A percentile compares a stretch with the other conserved stretches of the same genome.
Evolutionary conservation across 2,329 filamentous ascomycete genomes (phyloP).

Genomic region (Trichoderma afroharzianum): DNA sequence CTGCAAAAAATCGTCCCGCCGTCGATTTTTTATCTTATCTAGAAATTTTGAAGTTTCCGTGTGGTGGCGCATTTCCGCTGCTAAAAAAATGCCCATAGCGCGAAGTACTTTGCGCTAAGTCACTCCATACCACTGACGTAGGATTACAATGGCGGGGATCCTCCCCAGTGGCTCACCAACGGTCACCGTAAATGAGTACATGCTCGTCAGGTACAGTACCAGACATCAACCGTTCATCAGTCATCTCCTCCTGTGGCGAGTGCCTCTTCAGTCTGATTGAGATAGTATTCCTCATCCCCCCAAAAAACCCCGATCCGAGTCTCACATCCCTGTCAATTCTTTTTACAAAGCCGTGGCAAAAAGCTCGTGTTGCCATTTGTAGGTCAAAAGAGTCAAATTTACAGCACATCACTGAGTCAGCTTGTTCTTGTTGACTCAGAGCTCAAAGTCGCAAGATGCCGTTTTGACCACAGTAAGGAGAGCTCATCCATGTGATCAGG

Average conservation of each 20-base stretch:
- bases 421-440: not conserved
- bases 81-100: not conserved
- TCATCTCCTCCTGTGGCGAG: not conserved
- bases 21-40: constrained; percentile 19
- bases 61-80: constrained; percentile 14
- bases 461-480: not conserved
- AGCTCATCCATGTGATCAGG: not conserved
- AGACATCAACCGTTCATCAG: not conserved
- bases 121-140: not conserved
- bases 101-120: not conserved
- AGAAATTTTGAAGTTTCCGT: constrained; percentile 15
- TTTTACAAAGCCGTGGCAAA: not conserved
- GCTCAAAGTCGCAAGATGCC: not conserved
- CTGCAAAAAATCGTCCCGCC: not conserved
- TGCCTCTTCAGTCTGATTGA: not conserved
- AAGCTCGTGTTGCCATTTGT: not conserved
- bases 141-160: not conserved
- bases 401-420: not conserved
- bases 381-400: not conserved
- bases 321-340: not conserved
- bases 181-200: not conserved
- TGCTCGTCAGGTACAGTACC: not conserved
- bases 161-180: not conserved
- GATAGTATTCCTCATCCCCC: not conserved
- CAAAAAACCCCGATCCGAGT: not conserved